Evolutionary conservation across 2,329 filamentous ascomycete genomes (phyloP), one percentile per base, ranked within the genome.

Genomic region (Fusarium albidum): DNA sequence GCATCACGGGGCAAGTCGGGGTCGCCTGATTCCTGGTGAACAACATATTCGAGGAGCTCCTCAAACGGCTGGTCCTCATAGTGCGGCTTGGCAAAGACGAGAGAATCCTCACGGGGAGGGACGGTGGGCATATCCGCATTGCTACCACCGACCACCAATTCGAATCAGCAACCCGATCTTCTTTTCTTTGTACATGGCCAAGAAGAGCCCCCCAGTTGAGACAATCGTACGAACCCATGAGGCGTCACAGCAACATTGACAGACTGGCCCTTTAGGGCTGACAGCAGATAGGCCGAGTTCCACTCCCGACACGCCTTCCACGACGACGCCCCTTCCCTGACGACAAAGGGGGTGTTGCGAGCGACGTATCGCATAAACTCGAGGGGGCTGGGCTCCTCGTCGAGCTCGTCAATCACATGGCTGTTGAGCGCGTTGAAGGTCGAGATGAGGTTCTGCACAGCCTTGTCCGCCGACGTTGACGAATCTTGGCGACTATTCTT

Each of bases 191-290:
- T 12, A n/a, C 1, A 6, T n/a, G n/a, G n/a, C n/a, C n/a, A 48
- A 21, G 21, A 21, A 21, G 28, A 28, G 7, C 9, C n/a, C n/a
- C n/a, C n/a, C 31, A 9, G 14, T 6, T 29, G 12, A 11, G 21
- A 8, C 9, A 25, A 8, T 13, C n/a, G 15, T 14, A 63, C 82
- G 88, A 89, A 45, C 82, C 90, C 90, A 37, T 77, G 70, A 2
- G 90, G 89, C n/a, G 91, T 95, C 28, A 92, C 81, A 17, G 90
- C 90, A 50, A 94, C 89, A 62, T 90, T 91, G 44, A 95, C 87
- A 1, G 71, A 72, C 46, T 83, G 78, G 4, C 79, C 79, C 6
- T 72, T 73, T 64, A 95, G 79, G 1, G 75, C 73, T 3, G 77
- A 61, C 26, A 77, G 77, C 5, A 95, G 76, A 65, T 86, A 89